Evolutionary conservation across 1,139 yeast species (phyloP).

Genomic region (Blastobotrys capitulatus): DNA sequence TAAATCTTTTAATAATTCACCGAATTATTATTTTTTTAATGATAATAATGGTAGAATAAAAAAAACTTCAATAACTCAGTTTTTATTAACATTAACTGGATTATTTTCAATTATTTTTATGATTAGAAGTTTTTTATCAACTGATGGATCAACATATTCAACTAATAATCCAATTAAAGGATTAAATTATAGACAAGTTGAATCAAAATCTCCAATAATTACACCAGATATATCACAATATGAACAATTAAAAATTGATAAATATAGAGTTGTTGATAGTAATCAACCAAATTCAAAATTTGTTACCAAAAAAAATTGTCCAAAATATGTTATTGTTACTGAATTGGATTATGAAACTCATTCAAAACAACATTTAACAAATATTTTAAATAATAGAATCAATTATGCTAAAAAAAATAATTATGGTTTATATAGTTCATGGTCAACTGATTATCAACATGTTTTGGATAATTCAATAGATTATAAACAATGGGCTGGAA

Average conservation of each 20-base stretch:
- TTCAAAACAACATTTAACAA: slow-evolving; percentile 52
- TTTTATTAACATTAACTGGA: background rate
- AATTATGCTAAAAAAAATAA: slow-evolving; percentile 73
- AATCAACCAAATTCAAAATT: background rate
- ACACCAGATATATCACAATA: slow-evolving; percentile 1
- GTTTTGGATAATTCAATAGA: slow-evolving; percentile 10
- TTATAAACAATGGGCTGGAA: slow-evolving; percentile 50
- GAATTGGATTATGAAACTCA: slow-evolving; percentile 70
- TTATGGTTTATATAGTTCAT: slow-evolving; percentile 74
- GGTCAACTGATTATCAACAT: slow-evolving; percentile 59
- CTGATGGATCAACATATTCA: background rate
- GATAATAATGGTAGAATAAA: background rate
- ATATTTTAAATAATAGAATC: slow-evolving; percentile 72
- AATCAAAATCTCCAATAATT: background rate
- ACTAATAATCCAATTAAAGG: background rate
- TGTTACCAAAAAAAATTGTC: background rate
- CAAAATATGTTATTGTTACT: slow-evolving; percentile 62
- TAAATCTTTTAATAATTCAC: background rate
- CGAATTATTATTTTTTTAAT: background rate
- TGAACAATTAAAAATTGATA: background rate
- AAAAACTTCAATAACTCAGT: background rate
- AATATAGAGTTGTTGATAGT: background rate
- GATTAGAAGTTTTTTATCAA: background rate
- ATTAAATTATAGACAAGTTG: background rate
- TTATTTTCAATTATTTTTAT: background rate